A percentile compares a stretch with the other conserved stretches of the same genome.
Evolutionary conservation across 2,329 filamentous ascomycete species (phyloP).

Genomic region (Fusarium austroafricanum): DNA sequence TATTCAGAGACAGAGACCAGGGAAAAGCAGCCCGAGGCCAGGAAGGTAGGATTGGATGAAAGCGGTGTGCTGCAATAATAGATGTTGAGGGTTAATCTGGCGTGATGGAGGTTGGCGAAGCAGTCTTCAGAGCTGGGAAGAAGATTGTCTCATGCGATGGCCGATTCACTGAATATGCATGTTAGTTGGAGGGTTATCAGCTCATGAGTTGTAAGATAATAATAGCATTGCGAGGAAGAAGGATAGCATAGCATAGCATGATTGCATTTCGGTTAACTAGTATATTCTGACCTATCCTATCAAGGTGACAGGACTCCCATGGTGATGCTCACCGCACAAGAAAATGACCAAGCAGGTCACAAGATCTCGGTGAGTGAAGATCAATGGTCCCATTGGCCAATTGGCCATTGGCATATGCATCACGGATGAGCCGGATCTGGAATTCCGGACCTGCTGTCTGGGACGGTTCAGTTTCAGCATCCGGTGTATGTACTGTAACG

Average conservation of each 20-base stretch:
- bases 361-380: constrained; percentile 36
- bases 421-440: constrained; percentile 45
- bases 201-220: constrained; percentile 13
- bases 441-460: constrained; percentile 45
- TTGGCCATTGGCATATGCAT: constrained; percentile 37
- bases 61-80: constrained; percentile 20
- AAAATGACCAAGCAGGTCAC: constrained; percentile 18
- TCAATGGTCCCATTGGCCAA: constrained; percentile 38
- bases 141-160: constrained; percentile 10
- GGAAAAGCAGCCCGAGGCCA: constrained; percentile 7
- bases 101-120: constrained; percentile 18
- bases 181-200: constrained; percentile 6
- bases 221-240: not conserved
- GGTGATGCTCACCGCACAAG: constrained; percentile 25
- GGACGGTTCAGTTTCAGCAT: constrained; percentile 32
- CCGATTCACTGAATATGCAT: constrained; percentile 1
- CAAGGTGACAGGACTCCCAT: not conserved
- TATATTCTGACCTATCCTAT: not conserved
- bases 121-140: not conserved
- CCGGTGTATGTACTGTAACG: constrained; percentile 12
- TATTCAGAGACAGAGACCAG: constrained; percentile 5
- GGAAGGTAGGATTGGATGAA: constrained; percentile 9
- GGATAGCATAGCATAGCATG: constrained; percentile 3
- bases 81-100: constrained; percentile 8
- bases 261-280: not conserved